phyloP scores from a whole-genome alignment of 345 rosid genomes.

The Sisymbrium irio region DNA sequence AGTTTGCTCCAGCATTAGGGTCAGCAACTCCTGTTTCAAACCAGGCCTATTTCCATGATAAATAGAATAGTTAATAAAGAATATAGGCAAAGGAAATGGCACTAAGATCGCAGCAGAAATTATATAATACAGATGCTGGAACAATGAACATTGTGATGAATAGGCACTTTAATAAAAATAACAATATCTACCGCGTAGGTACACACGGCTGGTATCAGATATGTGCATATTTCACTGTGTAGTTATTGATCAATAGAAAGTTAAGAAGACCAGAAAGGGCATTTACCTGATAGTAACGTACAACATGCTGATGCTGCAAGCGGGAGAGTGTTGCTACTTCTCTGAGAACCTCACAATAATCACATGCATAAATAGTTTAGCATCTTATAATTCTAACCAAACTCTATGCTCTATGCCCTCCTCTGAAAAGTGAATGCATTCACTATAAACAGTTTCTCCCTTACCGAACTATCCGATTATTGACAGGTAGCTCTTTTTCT shows the following conservation, averaged over 20 bases:
- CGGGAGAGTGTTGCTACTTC: conserved; percentile 98
- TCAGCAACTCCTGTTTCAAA: conserved; percentile 81
- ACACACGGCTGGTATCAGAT: conserved; percentile 3
- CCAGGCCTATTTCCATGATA: conserved; percentile 62
- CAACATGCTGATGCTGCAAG: conserved; percentile 98
- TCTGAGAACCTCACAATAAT: conserved; percentile 57
- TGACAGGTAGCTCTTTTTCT: conserved; percentile 73
- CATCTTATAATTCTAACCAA: conserved; percentile 11
- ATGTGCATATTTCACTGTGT: neutral
- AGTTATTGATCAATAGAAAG: conserved; percentile 19
- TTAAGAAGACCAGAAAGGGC: conserved; percentile 8
- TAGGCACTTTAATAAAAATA: neutral
- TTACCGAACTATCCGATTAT: conserved; percentile 84
- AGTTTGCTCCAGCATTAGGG: conserved; percentile 54
- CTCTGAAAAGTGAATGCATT: conserved; percentile 3
- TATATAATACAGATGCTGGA: neutral
- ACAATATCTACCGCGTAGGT: neutral
- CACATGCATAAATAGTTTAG: conserved; percentile 20
- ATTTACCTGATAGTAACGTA: conserved; percentile 93
- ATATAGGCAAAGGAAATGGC: neutral
- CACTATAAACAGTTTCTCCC: neutral
- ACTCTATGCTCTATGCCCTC: no score
- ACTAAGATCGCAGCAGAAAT: conserved; percentile 5
- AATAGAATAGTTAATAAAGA: neutral
- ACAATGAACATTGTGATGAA: conserved; percentile 11